phyloP scores from a whole-genome alignment of 2,329 filamentous ascomycete genomes.

The Sporothrix protearum region DNA sequence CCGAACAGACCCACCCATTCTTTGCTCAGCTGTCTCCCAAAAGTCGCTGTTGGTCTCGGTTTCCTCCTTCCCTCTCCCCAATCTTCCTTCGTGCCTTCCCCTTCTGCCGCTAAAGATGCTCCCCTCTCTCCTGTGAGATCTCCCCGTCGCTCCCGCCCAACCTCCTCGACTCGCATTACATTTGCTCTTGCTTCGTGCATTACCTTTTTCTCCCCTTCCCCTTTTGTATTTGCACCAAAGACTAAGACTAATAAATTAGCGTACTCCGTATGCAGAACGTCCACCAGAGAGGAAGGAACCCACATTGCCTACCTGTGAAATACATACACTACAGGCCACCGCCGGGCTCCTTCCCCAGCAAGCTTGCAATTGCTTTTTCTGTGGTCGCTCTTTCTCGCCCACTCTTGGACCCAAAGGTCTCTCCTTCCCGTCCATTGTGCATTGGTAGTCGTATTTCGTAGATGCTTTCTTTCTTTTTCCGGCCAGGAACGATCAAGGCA shows the following conservation, averaged over 20 bases:
- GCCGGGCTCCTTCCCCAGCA: not conserved
- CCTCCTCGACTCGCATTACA: not conserved
- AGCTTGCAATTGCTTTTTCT: not conserved
- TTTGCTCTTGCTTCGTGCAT: not conserved
- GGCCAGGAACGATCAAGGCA: not conserved
- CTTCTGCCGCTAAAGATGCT: not conserved
- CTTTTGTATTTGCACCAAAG: conserved; percentile 6
- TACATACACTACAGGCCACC: not conserved
- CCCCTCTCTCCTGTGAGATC: conserved; percentile 14
- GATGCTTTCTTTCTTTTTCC: not conserved
- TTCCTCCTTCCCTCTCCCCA: conserved; percentile 4
- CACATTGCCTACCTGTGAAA: not conserved
- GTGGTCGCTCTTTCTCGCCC: not conserved
- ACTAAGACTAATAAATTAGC: not conserved
- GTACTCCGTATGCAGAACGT: not conserved
- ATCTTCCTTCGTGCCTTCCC: conserved; percentile 11
- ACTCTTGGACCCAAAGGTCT: not conserved
- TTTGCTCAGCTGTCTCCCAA: not conserved
- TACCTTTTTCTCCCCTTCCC: conserved; percentile 1
- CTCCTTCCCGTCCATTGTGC: not conserved
- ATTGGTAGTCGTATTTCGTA: not conserved
- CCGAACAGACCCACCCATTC: not conserved
- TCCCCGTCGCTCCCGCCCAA: conserved; percentile 6
- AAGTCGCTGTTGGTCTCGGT: not conserved
- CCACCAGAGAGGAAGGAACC: conserved; percentile 16